phyloP scores from a whole-genome alignment of 768 basidiomycete species.

The Piloderma croceum region DNA sequence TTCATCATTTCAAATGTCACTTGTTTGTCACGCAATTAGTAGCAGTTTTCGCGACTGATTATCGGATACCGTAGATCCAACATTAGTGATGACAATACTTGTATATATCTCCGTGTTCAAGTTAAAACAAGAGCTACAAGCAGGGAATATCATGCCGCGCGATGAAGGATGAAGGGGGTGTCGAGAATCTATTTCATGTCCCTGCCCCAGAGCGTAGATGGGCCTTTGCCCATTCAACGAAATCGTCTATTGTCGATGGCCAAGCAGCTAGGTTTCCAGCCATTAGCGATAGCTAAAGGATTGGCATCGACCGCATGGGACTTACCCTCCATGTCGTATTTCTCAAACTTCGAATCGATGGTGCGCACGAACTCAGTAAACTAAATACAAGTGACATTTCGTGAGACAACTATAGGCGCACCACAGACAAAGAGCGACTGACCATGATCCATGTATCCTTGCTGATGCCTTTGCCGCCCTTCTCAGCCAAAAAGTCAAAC shows the following conservation, averaged over 20 bases:
- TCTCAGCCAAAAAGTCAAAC: conserved; percentile 69
- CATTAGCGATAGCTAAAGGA: conserved; percentile 1
- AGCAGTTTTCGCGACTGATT: too few species aligned
- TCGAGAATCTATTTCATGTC: too few species aligned
- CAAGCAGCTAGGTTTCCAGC: conserved; percentile 54
- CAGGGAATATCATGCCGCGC: too few species aligned
- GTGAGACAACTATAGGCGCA: background rate
- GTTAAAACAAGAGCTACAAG: too few species aligned
- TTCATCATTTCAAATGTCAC: too few species aligned
- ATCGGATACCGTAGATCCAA: too few species aligned
- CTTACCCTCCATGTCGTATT: conserved; percentile 73
- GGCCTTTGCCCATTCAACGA: conserved; percentile 61
- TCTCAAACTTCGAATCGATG: conserved; percentile 65
- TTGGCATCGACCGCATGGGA: conserved; percentile 1
- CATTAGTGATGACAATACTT: too few species aligned
- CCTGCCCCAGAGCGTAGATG: too few species aligned
- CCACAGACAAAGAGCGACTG: conserved; percentile 19
- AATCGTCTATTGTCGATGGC: conserved; percentile 85
- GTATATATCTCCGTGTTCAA: too few species aligned
- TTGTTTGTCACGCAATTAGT: too few species aligned
- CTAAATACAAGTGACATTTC: conserved; percentile 31
- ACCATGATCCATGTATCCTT: conserved; percentile 91
- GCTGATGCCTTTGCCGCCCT: conserved; percentile 71
- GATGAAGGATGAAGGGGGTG: too few species aligned
- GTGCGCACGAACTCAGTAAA: conserved; percentile 75